Conservation (phyloP, 179 eudicot genomes). For the Corrigiola litoralis region DNA sequence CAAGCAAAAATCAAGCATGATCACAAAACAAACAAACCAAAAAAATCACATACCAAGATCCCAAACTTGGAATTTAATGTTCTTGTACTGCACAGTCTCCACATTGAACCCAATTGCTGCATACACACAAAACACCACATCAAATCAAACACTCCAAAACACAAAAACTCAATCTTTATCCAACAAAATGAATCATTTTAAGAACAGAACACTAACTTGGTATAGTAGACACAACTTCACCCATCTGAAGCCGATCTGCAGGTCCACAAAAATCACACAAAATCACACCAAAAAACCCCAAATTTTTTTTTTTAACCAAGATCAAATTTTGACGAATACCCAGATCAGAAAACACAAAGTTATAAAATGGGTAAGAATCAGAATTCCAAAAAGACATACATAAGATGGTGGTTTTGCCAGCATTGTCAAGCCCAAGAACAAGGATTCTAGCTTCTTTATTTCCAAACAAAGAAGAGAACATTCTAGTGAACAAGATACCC, state of each 20-base stretch:
- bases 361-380: constrained; percentile 5
- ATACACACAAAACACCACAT: constrained; percentile 19
- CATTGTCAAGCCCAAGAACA: constrained; percentile 95
- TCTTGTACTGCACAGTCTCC: constrained; percentile 96
- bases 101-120: constrained; percentile 99
- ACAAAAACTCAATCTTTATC: not conserved
- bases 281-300: constrained; percentile 15
- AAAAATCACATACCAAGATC: constrained; percentile 74
- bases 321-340: constrained; percentile 20
- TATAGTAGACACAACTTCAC: constrained; percentile 98
- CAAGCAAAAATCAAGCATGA: constrained; percentile 6
- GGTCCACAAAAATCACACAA: constrained; percentile 2
- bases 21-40: not conserved
- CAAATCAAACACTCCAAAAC: constrained; percentile 6
- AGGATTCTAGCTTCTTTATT: constrained; percentile 96
- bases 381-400: constrained; percentile 38
- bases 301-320: no score
- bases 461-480: constrained; percentile 86
- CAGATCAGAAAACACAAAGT: constrained; percentile 22
- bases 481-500: constrained; percentile 60
- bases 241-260: constrained; percentile 99
- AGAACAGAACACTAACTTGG: constrained; percentile 71
- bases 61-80: constrained; percentile 99
- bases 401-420: constrained; percentile 95
- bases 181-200: constrained; percentile 7